Evolutionary conservation across 768 basidiomycete genomes (phyloP).

Genomic region (Mycena floridula): DNA sequence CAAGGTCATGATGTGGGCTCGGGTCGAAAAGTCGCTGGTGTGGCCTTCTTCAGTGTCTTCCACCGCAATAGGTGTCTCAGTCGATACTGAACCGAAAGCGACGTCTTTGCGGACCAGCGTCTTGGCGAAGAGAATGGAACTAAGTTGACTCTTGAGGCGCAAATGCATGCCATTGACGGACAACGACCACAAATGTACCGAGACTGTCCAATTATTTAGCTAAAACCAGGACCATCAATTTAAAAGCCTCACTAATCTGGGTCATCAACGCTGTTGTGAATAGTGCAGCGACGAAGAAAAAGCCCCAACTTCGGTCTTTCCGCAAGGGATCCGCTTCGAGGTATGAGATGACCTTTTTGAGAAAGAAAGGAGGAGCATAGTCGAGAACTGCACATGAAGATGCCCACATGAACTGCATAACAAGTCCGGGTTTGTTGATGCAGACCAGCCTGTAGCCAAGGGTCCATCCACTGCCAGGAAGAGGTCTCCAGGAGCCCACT

Average conservation of each 20-base stretch:
- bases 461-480: constrained; percentile 58
- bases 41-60: constrained; percentile 22
- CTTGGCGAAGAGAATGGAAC: constrained; percentile 81
- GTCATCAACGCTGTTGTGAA: constrained; percentile 37
- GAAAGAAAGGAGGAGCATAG: constrained; percentile 55
- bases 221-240: neutral
- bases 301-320: constrained; percentile 49
- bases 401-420: constrained; percentile 42
- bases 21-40: constrained; percentile 58
- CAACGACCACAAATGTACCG: constrained; percentile 66
- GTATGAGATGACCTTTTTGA: constrained; percentile 45
- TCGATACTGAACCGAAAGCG: constrained; percentile 24
- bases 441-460: constrained; percentile 54
- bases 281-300: constrained; percentile 52
- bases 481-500: constrained; percentile 53
- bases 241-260: constrained; percentile 36
- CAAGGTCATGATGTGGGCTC: constrained; percentile 86
- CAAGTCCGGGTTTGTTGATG: constrained; percentile 42
- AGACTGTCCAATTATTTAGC: constrained; percentile 31
- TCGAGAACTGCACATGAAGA: constrained; percentile 53
- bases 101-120: constrained; percentile 81
- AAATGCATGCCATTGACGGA: constrained; percentile 67
- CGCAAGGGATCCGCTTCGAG: constrained; percentile 49
- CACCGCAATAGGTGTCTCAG: constrained; percentile 16
- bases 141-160: constrained; percentile 67